Conservation (phyloP, 164 flowering plant species). For the Vitis labrusca region DNA sequence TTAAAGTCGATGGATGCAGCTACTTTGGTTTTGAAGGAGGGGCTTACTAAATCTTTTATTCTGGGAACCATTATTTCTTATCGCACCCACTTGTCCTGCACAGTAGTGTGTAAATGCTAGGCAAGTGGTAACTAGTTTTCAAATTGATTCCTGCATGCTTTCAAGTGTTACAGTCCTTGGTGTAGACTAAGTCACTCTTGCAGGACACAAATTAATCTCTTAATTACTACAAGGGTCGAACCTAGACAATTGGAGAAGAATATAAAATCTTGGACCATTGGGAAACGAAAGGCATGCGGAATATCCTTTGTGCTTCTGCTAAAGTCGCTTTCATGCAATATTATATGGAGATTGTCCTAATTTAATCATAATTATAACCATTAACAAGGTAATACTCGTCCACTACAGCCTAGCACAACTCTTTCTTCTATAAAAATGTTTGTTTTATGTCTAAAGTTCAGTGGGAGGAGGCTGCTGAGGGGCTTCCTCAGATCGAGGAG, state of each 20-base stretch:
- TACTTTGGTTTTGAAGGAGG: too few species aligned
- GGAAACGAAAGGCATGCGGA: conserved; percentile 5
- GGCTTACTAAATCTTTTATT: too few species aligned
- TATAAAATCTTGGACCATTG: not conserved
- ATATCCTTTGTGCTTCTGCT: not conserved
- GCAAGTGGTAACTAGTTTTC: too few species aligned
- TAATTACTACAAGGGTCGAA: not conserved
- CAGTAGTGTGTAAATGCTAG: too few species aligned
- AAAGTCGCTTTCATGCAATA: too few species aligned
- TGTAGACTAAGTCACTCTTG: not conserved
- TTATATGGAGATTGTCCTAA: too few species aligned
- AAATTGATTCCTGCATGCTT: too few species aligned
- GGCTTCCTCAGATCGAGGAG: conserved; percentile 3
- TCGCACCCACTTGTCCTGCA: too few species aligned
- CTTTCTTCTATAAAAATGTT: not conserved
- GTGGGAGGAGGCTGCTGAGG: not conserved
- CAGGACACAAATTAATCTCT: not conserved
- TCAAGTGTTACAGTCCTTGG: not conserved
- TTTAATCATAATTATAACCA: not conserved
- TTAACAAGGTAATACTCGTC: not conserved
- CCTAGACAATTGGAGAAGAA: not conserved
- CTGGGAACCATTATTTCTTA: too few species aligned
- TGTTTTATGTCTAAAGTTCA: too few species aligned
- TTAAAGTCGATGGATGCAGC: too few species aligned
- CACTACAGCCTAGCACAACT: conserved; percentile 12